Evolutionary conservation across 768 basidiomycete species (phyloP), one percentile per base, ranked within the genome.

Genomic region (Leccinum incarnatum): DNA sequence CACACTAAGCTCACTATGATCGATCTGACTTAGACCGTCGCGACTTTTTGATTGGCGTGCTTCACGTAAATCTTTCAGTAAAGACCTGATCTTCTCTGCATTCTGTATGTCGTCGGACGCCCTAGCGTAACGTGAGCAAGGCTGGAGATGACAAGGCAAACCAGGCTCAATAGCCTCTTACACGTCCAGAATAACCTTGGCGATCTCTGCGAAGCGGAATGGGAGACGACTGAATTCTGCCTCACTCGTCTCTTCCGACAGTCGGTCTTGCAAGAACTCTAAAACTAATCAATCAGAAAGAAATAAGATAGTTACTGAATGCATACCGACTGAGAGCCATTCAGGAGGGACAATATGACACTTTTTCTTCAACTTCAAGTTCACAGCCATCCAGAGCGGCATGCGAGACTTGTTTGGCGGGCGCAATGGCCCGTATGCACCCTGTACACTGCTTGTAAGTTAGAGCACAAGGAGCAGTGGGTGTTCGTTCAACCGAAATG

Each of bases 331-430:
- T 62, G 78, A 84, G 29, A 99, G 78, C 97, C 97, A 99, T 30
- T 82, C 80, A 3, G 97, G 97, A 1, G 93, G 81, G 14, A 98
- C 80, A 52, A 99, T 93, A 64, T 92, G 87, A 61, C 96, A 98
- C 74, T 95, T 95, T 72, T 91, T 90, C 79, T 98, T 97, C 68
- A 87, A 71, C 76, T 99, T 99, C 52, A 98, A 78, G 68, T 96
- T 93, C 3, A 91, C 77, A 0, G 96, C 97, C 79, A 99, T 88
- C 97, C 97, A 99, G 4, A 98, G 77, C 1, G 97, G 97, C n/a
- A 98, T 85, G 63, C 82, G 82, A 37, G 88, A 81, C 72, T 90
- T 89, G 57, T 84, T 82, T 5, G 96, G 96, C 1, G 97, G 95
- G 6, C 88, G 80, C 54, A 99, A 83, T 19, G 97, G 96, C 2